These are phyloP conservation scores for Ogataea neopini DNA, from an alignment of 805 yeast species.

Conservation along the genomic window DNA sequence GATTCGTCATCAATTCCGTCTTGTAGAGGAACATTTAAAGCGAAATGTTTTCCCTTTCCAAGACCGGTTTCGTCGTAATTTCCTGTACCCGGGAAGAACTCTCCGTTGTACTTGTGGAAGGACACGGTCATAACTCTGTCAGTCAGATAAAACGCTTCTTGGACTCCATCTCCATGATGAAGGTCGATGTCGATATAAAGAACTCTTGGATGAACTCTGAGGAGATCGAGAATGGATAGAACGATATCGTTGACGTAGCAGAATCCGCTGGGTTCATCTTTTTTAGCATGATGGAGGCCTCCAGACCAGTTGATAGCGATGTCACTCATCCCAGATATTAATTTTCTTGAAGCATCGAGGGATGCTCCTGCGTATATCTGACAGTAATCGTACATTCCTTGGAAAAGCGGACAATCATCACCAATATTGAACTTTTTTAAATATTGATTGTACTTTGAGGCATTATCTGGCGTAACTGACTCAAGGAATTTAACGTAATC, in stretches of 20 bases:
- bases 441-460: constrained; percentile 55
- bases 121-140: constrained; percentile 96
- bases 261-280: constrained; percentile 91
- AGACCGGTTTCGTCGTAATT: constrained; percentile 86
- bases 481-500: constrained; percentile 82
- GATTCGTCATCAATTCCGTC: constrained; percentile 96
- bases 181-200: constrained; percentile 92
- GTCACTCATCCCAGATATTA: constrained; percentile 84
- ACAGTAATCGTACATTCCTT: constrained; percentile 91
- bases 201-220: constrained; percentile 89
- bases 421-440: constrained; percentile 82
- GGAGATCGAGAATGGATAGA: constrained; percentile 76
- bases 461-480: constrained; percentile 73
- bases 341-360: constrained; percentile 85
- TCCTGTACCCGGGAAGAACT: constrained; percentile 97
- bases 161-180: constrained; percentile 98
- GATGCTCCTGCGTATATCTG: constrained; percentile 91
- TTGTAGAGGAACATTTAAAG: constrained; percentile 87
- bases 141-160: constrained; percentile 92
- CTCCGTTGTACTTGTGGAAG: constrained; percentile 91
- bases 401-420: constrained; percentile 93
- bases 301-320: constrained; percentile 97
- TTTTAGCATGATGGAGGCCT: constrained; percentile 95
- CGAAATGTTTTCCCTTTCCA: constrained; percentile 84
- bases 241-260: constrained; percentile 96